phyloP scores from a whole-genome alignment of 108 stramenopile species.

The Discostella pseudostelligera region DNA sequence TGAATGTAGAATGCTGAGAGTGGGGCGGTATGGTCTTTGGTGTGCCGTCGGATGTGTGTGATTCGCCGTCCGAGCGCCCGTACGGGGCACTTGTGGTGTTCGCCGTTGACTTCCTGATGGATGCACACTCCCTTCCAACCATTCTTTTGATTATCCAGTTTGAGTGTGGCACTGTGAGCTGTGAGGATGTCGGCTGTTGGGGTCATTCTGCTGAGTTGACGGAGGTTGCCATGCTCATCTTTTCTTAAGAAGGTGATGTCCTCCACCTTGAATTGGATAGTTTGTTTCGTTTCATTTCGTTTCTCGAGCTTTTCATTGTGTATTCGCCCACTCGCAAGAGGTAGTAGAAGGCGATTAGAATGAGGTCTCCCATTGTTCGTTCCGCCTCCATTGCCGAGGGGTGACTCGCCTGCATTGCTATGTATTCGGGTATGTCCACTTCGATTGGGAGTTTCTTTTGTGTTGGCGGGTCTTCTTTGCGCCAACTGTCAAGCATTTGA shows the following conservation, averaged over 20 bases:
- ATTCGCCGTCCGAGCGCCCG: background rate
- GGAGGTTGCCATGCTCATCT: background rate
- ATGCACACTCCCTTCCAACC: background rate
- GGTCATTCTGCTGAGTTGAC: background rate
- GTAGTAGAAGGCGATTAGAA: background rate
- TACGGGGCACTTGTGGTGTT: background rate
- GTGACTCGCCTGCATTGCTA: background rate
- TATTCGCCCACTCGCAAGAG: background rate
- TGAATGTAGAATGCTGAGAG: background rate
- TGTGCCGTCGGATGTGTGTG: background rate
- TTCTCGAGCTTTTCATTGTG: background rate
- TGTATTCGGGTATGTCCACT: background rate
- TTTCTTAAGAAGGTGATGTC: background rate
- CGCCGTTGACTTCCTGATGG: background rate
- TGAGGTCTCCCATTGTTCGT: background rate
- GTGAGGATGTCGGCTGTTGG: background rate
- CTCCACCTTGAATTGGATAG: background rate
- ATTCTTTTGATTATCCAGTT: background rate
- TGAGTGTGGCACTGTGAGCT: background rate
- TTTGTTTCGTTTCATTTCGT: background rate
- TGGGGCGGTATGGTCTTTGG: background rate
- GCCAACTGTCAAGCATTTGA: background rate
- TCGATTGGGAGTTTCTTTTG: background rate
- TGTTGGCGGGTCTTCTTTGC: background rate
- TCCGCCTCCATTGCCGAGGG: background rate